Conservation (phyloP, 148 eudicot genomes). For the Camellia sinensis region DNA sequence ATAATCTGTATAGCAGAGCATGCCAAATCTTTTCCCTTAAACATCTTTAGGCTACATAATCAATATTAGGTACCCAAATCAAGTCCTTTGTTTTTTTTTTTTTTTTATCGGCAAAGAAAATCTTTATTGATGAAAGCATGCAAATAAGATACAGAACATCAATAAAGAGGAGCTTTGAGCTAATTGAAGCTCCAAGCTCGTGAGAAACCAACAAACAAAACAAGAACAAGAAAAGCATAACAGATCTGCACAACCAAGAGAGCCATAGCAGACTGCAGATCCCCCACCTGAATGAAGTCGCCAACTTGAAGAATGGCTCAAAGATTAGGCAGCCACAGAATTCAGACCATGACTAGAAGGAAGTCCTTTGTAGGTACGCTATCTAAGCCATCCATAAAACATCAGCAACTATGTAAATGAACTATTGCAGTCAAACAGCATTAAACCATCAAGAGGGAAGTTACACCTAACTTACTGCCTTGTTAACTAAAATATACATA, state of each 20-base stretch:
- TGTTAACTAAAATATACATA: neutral
- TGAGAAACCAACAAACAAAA: no score
- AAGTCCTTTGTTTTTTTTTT: no score
- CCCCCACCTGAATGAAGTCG: no score
- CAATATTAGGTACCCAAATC: neutral
- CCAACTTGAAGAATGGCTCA: no score
- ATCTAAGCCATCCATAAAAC: neutral
- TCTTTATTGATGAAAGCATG: neutral
- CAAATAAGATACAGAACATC: neutral
- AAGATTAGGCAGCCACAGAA: neutral
- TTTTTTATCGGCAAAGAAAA: no score
- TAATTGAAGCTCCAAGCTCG: no score
- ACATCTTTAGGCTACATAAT: neutral
- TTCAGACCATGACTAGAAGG: no score
- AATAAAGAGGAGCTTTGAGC: neutral
- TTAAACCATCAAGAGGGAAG: neutral
- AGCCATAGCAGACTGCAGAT: no score
- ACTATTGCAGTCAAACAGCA: neutral
- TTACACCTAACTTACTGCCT: neutral
- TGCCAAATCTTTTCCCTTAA: neutral
- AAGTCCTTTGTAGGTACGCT: neutral
- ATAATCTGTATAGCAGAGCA: neutral
- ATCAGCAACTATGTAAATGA: neutral
- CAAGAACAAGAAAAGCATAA: no score
- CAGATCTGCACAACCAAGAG: no score